Evolutionary conservation across 306 rosid genomes (phyloP).

Genomic region (Casuarina glauca): DNA sequence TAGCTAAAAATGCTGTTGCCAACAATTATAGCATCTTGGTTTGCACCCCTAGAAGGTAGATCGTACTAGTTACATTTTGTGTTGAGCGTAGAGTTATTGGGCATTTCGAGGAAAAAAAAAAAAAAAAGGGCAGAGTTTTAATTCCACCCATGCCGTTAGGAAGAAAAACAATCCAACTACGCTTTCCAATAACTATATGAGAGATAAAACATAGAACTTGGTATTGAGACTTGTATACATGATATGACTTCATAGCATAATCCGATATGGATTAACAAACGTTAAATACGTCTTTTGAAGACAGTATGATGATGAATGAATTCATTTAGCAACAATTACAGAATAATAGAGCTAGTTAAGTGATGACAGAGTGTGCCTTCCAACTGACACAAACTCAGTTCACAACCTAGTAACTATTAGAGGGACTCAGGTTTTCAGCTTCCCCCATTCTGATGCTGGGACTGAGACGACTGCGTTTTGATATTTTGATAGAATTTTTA

Average conservation of each 20-base stretch:
- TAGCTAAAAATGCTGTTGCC: no score
- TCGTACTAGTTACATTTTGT: no score
- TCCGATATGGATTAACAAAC: conserved; percentile 42
- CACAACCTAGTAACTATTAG: conserved; percentile 31
- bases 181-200: conserved; percentile 42
- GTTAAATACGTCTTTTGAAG: conserved; percentile 30
- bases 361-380: conserved; percentile 20
- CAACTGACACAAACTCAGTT: conserved; percentile 6
- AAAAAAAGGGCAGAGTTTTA: conserved; percentile 26
- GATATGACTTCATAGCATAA: conserved; percentile 30
- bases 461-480: no score
- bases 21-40: no score
- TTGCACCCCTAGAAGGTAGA: no score
- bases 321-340: conserved; percentile 29
- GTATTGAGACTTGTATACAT: conserved; percentile 35
- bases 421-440: conserved; percentile 57
- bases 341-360: conserved; percentile 11
- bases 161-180: conserved; percentile 35
- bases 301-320: conserved; percentile 40
- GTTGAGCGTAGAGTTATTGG: no score
- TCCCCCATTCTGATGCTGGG: conserved; percentile 34
- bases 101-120: conserved; percentile 15
- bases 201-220: conserved; percentile 31
- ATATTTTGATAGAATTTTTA: no score
- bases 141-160: conserved; percentile 32